phyloP scores from a whole-genome alignment of 768 basidiomycete genomes.

The Lentinula aciculospora region DNA sequence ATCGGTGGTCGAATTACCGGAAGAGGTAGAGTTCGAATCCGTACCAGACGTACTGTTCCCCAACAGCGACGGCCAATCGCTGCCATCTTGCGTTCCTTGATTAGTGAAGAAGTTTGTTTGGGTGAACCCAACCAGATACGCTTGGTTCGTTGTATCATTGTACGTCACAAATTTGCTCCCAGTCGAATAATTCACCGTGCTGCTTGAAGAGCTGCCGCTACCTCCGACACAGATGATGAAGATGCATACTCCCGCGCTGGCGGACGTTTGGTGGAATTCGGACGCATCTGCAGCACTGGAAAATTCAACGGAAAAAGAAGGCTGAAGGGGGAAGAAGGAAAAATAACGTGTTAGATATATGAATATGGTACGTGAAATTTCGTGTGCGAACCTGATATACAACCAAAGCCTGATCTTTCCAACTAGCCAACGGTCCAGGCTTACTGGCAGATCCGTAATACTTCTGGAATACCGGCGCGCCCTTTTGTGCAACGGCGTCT shows the following conservation, averaged over 20 bases:
- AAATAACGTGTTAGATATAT: neutral
- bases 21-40: neutral
- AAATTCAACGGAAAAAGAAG: neutral
- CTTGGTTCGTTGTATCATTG: constrained; percentile 1
- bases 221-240: constrained; percentile 5
- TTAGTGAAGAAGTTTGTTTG: neutral
- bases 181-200: neutral
- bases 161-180: constrained; percentile 1
- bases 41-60: neutral
- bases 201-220: neutral
- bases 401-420: constrained; percentile 4
- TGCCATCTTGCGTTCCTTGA: neutral
- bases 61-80: neutral
- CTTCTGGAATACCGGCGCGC: neutral
- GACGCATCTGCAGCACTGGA: neutral
- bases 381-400: neutral
- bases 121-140: constrained; percentile 4
- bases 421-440: constrained; percentile 3
- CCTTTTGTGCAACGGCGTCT: neutral
- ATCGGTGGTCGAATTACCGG: neutral
- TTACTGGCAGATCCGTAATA: constrained; percentile 1
- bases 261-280: neutral
- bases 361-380: neutral
- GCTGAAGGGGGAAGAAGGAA: neutral
- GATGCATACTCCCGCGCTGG: neutral